Evolutionary conservation across 2,329 filamentous ascomycete species (phyloP), one percentile per base, ranked within the genome.

Genomic region (Colletotrichum spinosum): DNA sequence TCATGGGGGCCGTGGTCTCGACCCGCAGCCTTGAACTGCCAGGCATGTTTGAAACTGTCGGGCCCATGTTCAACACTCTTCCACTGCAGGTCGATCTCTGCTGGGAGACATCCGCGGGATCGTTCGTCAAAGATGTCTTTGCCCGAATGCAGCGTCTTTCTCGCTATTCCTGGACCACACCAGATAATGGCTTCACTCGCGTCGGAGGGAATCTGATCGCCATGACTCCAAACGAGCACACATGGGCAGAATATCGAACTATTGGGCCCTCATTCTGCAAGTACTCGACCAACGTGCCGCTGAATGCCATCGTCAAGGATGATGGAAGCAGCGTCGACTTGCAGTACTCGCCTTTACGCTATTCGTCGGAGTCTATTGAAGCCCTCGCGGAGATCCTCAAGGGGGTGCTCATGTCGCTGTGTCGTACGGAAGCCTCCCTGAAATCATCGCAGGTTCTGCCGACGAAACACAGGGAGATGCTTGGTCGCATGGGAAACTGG

Each of bases 1-100:
- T 70, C 2, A 76, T 79, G 63, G 79, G 79, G 2, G 64, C 69
- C 8, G 74, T 77, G 2, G 54, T 81, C 2, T 74, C 73, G 0
- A 78, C 78, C 8, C 73, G 79, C 7, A 74, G 69, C 37, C 59
- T 79, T 4, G 75, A 76, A 1, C 41, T 80, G 1, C 12, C 56
- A 2, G 74, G 73, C 5, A 68, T 71, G 2, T 61, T 70, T 6
- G 68, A 72, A 8, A 70, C 72, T 1, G 69, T 79, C 6, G 80
- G 79, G 0, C 76, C 78, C 1, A 39, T 77, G 12, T 70, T 80
- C 44, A 77, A 78, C 25, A 69, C 70, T 1, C 55, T 77, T 8
- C 74, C 74, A 2, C 64, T 75, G 8, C 54, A 64, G 4, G 55
- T 73, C 15, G 57, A 62, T 9, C 15, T 72, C 8, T 45, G 70